Evolutionary conservation across 768 basidiomycete species (phyloP), one percentile per base, ranked within the genome.

Genomic region (Hygrocybe punicea): DNA sequence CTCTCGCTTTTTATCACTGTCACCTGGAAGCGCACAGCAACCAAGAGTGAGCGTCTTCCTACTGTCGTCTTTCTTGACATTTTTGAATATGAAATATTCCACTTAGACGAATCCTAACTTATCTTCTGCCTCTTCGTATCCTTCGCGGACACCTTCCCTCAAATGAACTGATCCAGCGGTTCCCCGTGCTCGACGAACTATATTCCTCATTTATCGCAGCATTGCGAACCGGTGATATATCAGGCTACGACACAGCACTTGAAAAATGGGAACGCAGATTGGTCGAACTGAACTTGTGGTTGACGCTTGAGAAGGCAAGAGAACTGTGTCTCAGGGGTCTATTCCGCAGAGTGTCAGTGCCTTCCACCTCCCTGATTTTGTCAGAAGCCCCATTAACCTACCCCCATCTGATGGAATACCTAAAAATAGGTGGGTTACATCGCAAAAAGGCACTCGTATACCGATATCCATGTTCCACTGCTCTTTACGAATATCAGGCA

Each of bases 71-170:
- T 51, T 14, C 39, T 19, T 29, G 25, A 9, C 29, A 8, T 45
- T 42, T 29, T 46, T 42, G 55, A 29, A 55, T 35, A 34, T 5
- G 29, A 35, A 40, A 51, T 29, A 2, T 51, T 59, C 29, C 29
- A 29, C 53, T 5, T 57, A 98, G 94, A 67, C 87, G 95, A 9
- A 94, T 98, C 56, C 75, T 98, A 52, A 89, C 88, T 21, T 97
- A 92, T 69, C 81, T 98, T 35, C 84, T 98, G 53, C 93, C 96
- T 0, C 79, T 98, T 13, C 87, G 90, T 16, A 85, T 99, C 39
- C 76, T 97, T 40, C 86, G 85, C 58, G 97, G 96, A 3, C 86
- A 91, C 59, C 80, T 97, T 25, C 96, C 96, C 10, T 86, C 93
- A 0, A 61, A 71, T 34, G 81, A 80, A 55, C 79, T 98, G 19